Evolutionary conservation across 2,329 filamentous ascomycete genomes (phyloP), one percentile per base, ranked within the genome.

Genomic region (Hypomyces perniciosus): DNA sequence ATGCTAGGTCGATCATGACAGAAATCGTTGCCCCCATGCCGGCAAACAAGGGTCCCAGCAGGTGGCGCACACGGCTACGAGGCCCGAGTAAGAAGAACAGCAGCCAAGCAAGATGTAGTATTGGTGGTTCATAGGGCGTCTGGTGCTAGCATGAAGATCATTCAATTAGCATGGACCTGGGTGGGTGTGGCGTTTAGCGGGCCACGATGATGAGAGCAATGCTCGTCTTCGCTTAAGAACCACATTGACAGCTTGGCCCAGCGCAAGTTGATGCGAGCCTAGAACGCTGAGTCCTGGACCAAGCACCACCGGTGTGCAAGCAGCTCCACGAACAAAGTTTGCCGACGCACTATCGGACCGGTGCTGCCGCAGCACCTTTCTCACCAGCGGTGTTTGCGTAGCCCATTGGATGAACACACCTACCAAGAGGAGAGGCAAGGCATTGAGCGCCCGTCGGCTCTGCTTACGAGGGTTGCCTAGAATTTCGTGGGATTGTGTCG

Each of bases 1-100:
- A 50, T 50, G 44, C 47, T 46, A 35, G 48, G 51, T 46, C 40
- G 51, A 53, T 53, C 51, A 53, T 53, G 51, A 53, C 51, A 53
- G 42, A 43, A 6, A 31, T 41, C 46, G 48, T 41, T 39, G 34
- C 8, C 30, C 41, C 46, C 37, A 45, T 46, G 37, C 43, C 44
- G 31, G 37, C 39, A 45, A 44, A 43, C 47, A 43, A 46, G 43
- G 47, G 51, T 46, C 48, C 27, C 35, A 20, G 26, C 33, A 35
- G 12, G 33, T 35, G 33, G 33, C 33, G 33, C 33, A 35, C 12
- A 35, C 33, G 8, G 33, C 33, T 35, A 35, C 33, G 12, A 35
- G 12, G 33, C 8, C 8, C 33, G 20, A 20, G 20, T 20, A 3
- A 20, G 20, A 20, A 20, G 20, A 20, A 20, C 20, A 44, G 34